A percentile compares a stretch with the other conserved stretches of the same genome.
phyloP scores from a whole-genome alignment of 257 asterid species.

The Fraxinus excelsior region DNA sequence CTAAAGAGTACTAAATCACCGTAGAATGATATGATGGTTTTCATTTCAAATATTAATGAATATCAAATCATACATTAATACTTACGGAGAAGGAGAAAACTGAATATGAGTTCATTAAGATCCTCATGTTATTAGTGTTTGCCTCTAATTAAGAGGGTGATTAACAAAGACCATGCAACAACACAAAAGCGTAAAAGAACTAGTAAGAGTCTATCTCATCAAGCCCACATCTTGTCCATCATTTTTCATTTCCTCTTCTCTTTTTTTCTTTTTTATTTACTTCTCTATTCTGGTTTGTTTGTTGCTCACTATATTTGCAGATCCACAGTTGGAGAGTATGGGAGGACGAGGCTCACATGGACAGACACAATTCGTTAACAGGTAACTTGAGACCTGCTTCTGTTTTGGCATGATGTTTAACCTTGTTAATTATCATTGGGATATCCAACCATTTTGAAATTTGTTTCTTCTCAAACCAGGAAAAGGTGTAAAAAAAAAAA shows the following conservation, averaged over 20 bases:
- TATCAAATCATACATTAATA: too few species aligned
- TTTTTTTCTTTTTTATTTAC: not conserved
- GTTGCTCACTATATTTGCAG: constrained; percentile 40
- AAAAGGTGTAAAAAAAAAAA: not conserved
- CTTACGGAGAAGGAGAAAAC: not conserved
- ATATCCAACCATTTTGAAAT: constrained; percentile 11
- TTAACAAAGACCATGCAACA: not conserved
- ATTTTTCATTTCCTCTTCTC: not conserved
- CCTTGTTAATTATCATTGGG: not conserved
- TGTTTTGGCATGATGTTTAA: constrained; percentile 16
- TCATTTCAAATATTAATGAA: not conserved
- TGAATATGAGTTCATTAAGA: not conserved
- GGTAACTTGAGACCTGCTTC: constrained; percentile 42
- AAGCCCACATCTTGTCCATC: not conserved
- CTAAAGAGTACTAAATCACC: not conserved
- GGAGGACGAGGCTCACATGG: constrained; percentile 96
- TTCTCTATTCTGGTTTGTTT: constrained; percentile 11
- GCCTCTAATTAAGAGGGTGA: not conserved
- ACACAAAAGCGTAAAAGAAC: not conserved
- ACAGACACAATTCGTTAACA: constrained; percentile 59
- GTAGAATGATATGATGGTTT: not conserved
- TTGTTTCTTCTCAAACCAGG: not conserved
- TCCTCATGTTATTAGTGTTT: not conserved
- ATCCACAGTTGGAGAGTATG: constrained; percentile 90
- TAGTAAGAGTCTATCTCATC: not conserved